A percentile compares a stretch with the other conserved stretches of the same genome.
These are phyloP conservation scores for Closterium sp. DNA, from an alignment of 139 green algal species.

Conservation along the genomic window DNA sequence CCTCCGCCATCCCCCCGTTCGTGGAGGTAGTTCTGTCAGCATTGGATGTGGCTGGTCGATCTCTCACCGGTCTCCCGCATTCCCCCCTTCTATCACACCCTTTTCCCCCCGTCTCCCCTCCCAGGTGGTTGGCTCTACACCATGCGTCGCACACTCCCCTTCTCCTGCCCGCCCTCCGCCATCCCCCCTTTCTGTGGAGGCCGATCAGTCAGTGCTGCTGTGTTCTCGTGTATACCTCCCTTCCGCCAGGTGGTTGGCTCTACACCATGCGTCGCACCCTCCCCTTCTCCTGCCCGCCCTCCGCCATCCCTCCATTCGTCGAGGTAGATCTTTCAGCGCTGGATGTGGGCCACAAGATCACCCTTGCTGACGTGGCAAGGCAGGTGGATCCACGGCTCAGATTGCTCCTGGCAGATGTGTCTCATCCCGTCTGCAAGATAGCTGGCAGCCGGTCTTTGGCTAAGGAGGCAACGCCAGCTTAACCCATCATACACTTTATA, in stretches of 20 bases:
- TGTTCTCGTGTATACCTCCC: no score
- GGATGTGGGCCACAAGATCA: conserved; percentile 40
- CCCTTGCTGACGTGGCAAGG: conserved; percentile 30
- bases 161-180: conserved; percentile 6
- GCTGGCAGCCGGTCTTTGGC: conserved; percentile 5
- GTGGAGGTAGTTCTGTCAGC: conserved; percentile 31
- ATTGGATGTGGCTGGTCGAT: conserved; percentile 17
- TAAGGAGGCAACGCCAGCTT: not conserved
- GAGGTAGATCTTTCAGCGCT: conserved; percentile 37
- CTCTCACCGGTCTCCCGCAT: no score
- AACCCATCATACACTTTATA: no score
- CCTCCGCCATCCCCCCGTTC: conserved; percentile 14
- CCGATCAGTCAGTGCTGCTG: conserved; percentile 26
- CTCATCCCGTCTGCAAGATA: conserved; percentile 40
- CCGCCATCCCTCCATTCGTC: conserved; percentile 20
- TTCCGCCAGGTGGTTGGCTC: conserved; percentile 45
- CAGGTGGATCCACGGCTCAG: conserved; percentile 13
- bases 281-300: conserved; percentile 16
- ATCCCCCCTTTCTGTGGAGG: conserved; percentile 37
- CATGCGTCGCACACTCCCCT: conserved; percentile 18
- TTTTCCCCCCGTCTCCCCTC: not conserved
- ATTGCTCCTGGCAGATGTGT: conserved; percentile 14
- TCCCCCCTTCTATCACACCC: no score
- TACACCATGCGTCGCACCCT: conserved; percentile 41
- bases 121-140: conserved; percentile 23